A percentile compares a stretch with the other conserved stretches of the same genome.
These are phyloP conservation scores for Arabis alpina DNA, from an alignment of 345 rosid species.

Conservation along the genomic window DNA sequence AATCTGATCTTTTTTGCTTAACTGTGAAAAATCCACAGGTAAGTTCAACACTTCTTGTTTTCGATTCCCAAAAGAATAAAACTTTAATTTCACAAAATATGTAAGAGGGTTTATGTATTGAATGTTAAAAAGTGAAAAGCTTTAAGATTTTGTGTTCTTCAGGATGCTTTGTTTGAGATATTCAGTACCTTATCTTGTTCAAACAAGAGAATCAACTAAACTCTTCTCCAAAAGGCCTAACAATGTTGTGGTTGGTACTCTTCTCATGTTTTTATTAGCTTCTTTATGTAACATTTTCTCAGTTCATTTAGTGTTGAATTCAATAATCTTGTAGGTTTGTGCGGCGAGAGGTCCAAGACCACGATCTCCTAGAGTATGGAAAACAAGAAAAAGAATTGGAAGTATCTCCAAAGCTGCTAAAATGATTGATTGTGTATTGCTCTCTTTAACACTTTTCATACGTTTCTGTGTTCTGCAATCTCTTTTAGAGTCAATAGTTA, in stretches of 20 bases:
- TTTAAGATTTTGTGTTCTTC: conserved; percentile 23
- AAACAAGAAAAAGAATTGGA: conserved; percentile 67
- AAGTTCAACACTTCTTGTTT: neutral
- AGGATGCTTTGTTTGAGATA: conserved; percentile 66
- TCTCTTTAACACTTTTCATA: conserved; percentile 21
- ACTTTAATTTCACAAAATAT: no score
- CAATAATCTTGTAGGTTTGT: conserved; percentile 54
- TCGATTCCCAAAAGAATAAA: neutral
- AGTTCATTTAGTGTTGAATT: neutral
- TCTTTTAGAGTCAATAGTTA: neutral
- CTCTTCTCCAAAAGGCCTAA: conserved; percentile 38
- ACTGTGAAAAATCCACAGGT: conserved; percentile 26
- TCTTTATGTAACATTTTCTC: conserved; percentile 3
- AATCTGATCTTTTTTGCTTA: neutral
- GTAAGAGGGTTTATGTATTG: neutral
- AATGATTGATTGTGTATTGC: conserved; percentile 67
- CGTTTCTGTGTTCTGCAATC: no score
- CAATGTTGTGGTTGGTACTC: conserved; percentile 65
- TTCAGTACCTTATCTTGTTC: conserved; percentile 54
- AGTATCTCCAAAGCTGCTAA: conserved; percentile 79
- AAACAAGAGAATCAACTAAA: conserved; percentile 47
- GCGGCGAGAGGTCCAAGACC: conserved; percentile 93
- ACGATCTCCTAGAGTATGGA: conserved; percentile 92
- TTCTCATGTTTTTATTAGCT: no score
- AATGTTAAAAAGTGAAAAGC: neutral